phyloP scores from a whole-genome alignment of 2,329 filamentous ascomycete species.

The Didymella exigua region DNA sequence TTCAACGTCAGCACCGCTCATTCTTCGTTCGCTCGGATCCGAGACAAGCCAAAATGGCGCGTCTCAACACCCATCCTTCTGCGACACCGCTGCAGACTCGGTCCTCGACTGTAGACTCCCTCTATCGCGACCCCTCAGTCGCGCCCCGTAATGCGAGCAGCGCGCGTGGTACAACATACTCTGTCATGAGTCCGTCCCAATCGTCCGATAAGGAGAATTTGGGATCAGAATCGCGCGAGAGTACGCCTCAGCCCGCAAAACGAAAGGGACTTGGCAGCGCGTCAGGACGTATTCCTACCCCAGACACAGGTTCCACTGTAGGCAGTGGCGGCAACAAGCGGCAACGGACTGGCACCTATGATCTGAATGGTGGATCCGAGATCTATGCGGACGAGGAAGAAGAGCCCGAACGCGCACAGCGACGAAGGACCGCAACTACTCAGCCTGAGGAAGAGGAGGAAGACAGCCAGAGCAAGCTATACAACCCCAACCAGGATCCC shows the following conservation, averaged over 20 bases:
- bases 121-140: conserved; percentile 47
- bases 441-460: conserved; percentile 28
- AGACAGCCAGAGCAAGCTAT: conserved; percentile 54
- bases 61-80: conserved; percentile 43
- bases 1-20: conserved; percentile 10
- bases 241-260: conserved; percentile 46
- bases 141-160: conserved; percentile 22
- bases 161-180: conserved; percentile 36
- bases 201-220: conserved; percentile 55
- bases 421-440: conserved; percentile 10
- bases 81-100: conserved; percentile 38
- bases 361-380: conserved; percentile 14
- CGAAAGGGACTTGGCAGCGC: conserved; percentile 50
- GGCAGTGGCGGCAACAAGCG: conserved; percentile 50
- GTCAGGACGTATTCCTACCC: conserved; percentile 45
- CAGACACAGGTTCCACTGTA: conserved; percentile 43
- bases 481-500: conserved; percentile 82
- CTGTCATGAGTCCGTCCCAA: conserved; percentile 40
- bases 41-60: conserved; percentile 38
- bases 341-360: conserved; percentile 50
- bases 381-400: conserved; percentile 30
- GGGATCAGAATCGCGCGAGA: conserved; percentile 32
- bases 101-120: conserved; percentile 40
- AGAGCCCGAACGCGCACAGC: conserved; percentile 1
- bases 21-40: not conserved